phyloP scores from a whole-genome alignment of 495 filamentous ascomycete species.

The Neurospora intermedia region DNA sequence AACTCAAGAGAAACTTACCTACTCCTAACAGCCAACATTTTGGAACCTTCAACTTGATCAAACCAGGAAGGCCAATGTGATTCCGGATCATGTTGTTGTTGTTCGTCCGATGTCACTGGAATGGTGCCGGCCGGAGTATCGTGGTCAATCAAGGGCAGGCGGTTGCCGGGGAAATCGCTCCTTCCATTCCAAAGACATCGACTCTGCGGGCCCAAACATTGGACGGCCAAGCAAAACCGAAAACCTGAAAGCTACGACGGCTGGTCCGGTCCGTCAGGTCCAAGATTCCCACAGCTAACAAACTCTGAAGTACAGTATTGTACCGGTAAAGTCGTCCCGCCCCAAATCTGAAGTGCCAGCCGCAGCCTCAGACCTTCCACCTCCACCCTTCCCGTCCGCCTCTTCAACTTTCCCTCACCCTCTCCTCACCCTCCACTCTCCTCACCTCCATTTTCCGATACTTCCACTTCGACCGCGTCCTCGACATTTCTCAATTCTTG shows the following conservation, averaged over 20 bases:
- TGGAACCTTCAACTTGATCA: neutral
- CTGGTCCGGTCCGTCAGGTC: neutral
- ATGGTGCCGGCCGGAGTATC: neutral
- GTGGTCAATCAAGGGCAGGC: neutral
- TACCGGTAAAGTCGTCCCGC: neutral
- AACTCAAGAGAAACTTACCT: neutral
- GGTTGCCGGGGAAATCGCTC: neutral
- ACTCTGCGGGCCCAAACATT: neutral
- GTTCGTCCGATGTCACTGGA: neutral
- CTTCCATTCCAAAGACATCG: neutral
- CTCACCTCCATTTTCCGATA: neutral
- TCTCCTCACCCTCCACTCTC: neutral
- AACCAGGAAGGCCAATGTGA: neutral
- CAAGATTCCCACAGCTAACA: neutral
- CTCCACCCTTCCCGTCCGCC: constrained; percentile 5
- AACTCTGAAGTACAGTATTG: neutral
- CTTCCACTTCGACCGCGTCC: neutral
- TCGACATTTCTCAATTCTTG: neutral
- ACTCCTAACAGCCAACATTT: neutral
- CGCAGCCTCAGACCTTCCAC: neutral
- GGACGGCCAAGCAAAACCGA: neutral
- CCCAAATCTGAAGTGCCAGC: neutral
- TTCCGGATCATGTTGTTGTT: neutral
- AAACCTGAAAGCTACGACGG: neutral
- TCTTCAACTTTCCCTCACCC: neutral